Percentiles rank a stretch among this genome's conserved stretches.
Evolutionary conservation across 1,284 basidiomycete species (phyloP).

Genomic region (Pseudozyma thailandica): DNA sequence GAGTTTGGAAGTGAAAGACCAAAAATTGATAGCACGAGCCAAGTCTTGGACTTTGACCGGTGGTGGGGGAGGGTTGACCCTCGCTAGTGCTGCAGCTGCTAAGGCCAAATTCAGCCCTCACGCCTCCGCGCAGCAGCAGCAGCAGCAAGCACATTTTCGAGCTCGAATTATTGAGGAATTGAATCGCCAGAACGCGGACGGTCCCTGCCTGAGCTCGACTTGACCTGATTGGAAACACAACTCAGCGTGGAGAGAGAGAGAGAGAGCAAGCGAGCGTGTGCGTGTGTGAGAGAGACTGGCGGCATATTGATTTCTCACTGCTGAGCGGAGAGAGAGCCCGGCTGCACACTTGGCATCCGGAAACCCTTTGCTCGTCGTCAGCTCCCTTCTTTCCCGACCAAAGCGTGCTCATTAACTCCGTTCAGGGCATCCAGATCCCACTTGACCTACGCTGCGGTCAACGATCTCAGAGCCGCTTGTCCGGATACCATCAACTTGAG

Average conservation of each 20-base stretch:
- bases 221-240: not conserved
- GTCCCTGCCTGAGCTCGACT: conserved; percentile 2
- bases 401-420: conserved; percentile 15
- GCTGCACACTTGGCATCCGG: too few relatives aligned
- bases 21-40: not conserved
- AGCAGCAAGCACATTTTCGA: not conserved
- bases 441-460: conserved; percentile 28
- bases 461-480: conserved; percentile 2
- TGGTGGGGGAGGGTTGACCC: too few relatives aligned
- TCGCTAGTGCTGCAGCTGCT: not conserved
- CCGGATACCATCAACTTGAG: not conserved
- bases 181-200: conserved; percentile 1
- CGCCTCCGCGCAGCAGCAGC: conserved; percentile 1
- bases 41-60: too few relatives aligned
- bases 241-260: not conserved
- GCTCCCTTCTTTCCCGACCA: not conserved
- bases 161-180: not conserved
- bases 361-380: not conserved
- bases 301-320: too few relatives aligned
- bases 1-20: not conserved
- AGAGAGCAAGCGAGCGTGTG: too few relatives aligned
- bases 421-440: conserved; percentile 6
- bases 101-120: not conserved
- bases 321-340: too few relatives aligned
- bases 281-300: too few relatives aligned